A percentile compares a stretch with the other conserved stretches of the same genome.
Conservation (phyloP, 2,329 filamentous ascomycete species). For the Arachnomyces sp. region DNA sequence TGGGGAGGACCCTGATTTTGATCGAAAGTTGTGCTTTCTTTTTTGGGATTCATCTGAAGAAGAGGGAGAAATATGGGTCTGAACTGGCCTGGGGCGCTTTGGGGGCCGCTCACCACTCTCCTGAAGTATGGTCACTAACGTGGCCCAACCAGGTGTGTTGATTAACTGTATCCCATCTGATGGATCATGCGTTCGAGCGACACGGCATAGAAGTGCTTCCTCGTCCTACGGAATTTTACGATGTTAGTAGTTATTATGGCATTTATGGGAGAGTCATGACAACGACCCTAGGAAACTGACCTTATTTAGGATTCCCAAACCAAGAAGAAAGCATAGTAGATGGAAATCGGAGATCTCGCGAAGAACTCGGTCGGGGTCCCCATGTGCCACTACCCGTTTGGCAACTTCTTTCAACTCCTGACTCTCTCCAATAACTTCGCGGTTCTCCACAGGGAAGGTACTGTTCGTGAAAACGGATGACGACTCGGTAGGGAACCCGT, state of each 20-base stretch:
- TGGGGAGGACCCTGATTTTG: constrained; percentile 30
- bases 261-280: neutral
- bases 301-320: constrained; percentile 74
- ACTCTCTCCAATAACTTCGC: constrained; percentile 73
- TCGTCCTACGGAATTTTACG: constrained; percentile 59
- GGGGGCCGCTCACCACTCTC: constrained; percentile 93
- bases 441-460: constrained; percentile 84
- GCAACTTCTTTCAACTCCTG: constrained; percentile 67
- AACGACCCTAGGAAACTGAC: constrained; percentile 43
- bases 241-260: constrained; percentile 1
- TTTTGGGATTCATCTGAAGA: constrained; percentile 21
- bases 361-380: constrained; percentile 54
- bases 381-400: constrained; percentile 59
- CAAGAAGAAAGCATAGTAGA: constrained; percentile 76
- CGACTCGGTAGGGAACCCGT: constrained; percentile 80
- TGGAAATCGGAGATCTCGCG: constrained; percentile 85
- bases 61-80: constrained; percentile 31
- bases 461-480: constrained; percentile 64
- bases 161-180: constrained; percentile 74
- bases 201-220: constrained; percentile 72
- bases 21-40: constrained; percentile 27
- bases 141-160: constrained; percentile 87
- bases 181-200: constrained; percentile 72
- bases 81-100: constrained; percentile 51
- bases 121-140: constrained; percentile 83